phyloP scores from a whole-genome alignment of 345 rosid genomes.

The Gossypium mustelinum region DNA sequence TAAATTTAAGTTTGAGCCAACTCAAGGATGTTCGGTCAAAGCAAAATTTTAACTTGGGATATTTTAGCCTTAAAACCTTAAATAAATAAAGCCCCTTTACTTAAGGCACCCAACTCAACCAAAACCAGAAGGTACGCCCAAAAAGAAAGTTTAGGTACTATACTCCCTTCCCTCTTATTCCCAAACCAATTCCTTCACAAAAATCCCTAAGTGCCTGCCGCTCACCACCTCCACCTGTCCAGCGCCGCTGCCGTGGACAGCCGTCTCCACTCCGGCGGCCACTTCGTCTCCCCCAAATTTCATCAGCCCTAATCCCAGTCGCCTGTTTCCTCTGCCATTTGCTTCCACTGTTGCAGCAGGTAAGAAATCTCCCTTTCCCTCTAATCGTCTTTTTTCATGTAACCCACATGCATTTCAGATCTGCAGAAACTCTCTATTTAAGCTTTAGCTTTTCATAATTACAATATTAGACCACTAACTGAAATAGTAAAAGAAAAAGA shows the following conservation, averaged over 20 bases:
- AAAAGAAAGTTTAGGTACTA: conserved; percentile 13
- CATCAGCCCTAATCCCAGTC: no score
- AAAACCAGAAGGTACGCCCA: conserved; percentile 34
- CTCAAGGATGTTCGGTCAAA: background rate
- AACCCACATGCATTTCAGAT: conserved; percentile 41
- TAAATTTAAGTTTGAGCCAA: background rate
- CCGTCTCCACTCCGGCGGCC: no score
- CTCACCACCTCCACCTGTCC: no score
- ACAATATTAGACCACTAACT: conserved; percentile 10
- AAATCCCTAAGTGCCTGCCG: no score
- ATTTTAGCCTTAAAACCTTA: background rate
- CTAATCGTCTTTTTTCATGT: conserved; percentile 10
- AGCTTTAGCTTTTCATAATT: conserved; percentile 16
- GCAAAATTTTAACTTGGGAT: background rate
- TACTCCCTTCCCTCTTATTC: no score
- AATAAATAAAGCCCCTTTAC: background rate
- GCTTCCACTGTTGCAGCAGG: no score
- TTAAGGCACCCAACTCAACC: conserved; percentile 23
- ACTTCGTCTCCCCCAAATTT: no score
- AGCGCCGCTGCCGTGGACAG: no score
- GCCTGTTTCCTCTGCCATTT: no score
- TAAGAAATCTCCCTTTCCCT: no score
- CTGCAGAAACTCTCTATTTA: background rate
- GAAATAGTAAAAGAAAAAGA: background rate
- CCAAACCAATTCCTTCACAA: no score